Percentiles rank a stretch among this genome's conserved stretches.
These are phyloP conservation scores for Rhododendron simsii DNA, from an alignment of 148 eudicot genomes.

Conservation along the genomic window DNA sequence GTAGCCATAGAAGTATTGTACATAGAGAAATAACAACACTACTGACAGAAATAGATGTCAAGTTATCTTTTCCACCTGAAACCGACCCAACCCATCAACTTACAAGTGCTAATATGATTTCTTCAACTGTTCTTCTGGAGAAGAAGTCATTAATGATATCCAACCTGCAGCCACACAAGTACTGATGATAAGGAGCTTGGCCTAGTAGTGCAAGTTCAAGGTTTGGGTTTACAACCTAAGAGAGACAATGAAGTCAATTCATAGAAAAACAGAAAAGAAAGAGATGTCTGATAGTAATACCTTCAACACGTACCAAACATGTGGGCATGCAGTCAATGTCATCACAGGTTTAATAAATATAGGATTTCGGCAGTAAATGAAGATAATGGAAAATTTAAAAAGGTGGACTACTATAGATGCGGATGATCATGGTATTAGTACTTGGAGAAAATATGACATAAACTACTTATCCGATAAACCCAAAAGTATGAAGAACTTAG, in stretches of 20 bases:
- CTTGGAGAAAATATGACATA: not conserved
- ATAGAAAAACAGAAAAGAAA: not conserved
- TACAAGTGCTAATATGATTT: conserved; percentile 72
- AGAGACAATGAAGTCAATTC: not conserved
- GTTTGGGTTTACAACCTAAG: not conserved
- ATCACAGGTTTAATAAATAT: not conserved
- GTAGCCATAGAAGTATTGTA: not conserved
- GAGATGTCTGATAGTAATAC: not conserved
- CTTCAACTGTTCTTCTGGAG: conserved; percentile 67
- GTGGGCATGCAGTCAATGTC: not conserved
- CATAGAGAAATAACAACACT: not conserved
- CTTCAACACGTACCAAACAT: not conserved
- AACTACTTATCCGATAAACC: not conserved
- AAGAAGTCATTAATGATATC: conserved; percentile 62
- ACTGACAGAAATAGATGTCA: not conserved
- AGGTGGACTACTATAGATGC: not conserved
- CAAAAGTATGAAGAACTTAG: not conserved
- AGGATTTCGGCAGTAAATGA: not conserved
- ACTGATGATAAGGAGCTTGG: not conserved
- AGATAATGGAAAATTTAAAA: not conserved
- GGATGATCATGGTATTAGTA: not conserved
- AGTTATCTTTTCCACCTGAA: not conserved
- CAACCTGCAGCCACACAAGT: conserved; percentile 43
- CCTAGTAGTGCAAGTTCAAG: conserved; percentile 2
- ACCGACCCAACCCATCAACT: conserved; percentile 23